Evolutionary conservation across 352 stramenopile genomes (phyloP), one percentile per base, ranked within the genome.

Genomic region (Pseudoperonospora humuli): DNA sequence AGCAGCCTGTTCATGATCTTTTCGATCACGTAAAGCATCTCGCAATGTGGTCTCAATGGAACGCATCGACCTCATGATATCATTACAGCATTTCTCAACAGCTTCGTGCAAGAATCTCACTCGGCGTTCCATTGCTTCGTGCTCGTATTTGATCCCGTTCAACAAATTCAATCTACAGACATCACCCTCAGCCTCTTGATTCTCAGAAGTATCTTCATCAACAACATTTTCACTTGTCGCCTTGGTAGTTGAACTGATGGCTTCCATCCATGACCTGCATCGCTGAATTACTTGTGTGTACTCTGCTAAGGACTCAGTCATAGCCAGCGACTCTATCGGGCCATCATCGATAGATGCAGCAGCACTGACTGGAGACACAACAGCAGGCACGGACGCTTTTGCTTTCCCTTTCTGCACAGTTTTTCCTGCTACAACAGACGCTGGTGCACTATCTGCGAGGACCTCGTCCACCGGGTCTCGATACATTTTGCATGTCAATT

Each of bases 71-170:
- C 58, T 52, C 11, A 45, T 59, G 1, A 84, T 57, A 42, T 81
- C 57, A 7, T 84, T 67, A 21, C 69, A 67, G n/a, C 51, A 56
- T 5, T 44, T 61, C n/a, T 78, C 47, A 1, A 62, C 52, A 3
- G 52, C 50, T 14, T 76, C 59, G 25, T 72, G 64, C 11, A 92
- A 57, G 24, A 60, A 80, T 1, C 49, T 39, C 9, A 92, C 61
- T 3, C 76, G 72, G 2, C 57, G 52, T 38, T 65, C 39, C 29
- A 87, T 67, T 6, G 79, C 39, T 5, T 66, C 60, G 29, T 81
- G 65, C 37, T 92, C 75, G 45, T 82, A 87, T 20, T 51, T 57
- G 39, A 86, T 57, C 20, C 70, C 74, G 26, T 68, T 71, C 15
- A 75, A 29, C 31, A 84, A 54, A 20, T 91, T 91, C 8, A 48